Evolutionary conservation across 1,284 basidiomycete genomes (phyloP).

Genomic region (Ganoderma sp.): DNA sequence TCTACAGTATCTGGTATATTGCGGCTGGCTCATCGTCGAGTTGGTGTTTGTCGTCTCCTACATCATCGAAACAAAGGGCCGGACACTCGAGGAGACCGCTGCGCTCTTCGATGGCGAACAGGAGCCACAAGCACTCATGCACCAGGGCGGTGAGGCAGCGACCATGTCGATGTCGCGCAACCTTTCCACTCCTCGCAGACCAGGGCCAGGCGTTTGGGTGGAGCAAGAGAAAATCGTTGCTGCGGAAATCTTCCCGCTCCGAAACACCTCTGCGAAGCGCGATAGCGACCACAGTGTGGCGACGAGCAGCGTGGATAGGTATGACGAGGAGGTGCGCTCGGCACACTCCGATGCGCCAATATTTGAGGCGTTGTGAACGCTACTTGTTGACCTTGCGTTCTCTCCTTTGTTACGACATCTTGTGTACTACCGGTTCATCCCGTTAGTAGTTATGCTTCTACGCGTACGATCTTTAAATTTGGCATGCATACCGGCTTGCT

Average conservation of each 20-base stretch:
- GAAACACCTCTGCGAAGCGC: slow-evolving; percentile 20
- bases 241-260: slow-evolving; percentile 33
- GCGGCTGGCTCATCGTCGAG: slow-evolving; percentile 65
- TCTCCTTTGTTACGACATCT: background rate
- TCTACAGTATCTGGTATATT: slow-evolving; percentile 59
- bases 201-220: slow-evolving; percentile 27
- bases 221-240: slow-evolving; percentile 31
- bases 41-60: slow-evolving; percentile 60
- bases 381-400: background rate
- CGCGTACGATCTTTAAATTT: background rate
- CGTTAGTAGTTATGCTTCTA: background rate
- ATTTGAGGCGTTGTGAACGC: slow-evolving; percentile 14
- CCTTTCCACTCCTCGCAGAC: slow-evolving; percentile 14
- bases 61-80: slow-evolving; percentile 63
- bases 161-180: slow-evolving; percentile 45
- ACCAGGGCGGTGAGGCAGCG: slow-evolving; percentile 57
- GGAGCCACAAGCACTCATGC: slow-evolving; percentile 49
- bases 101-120: slow-evolving; percentile 66
- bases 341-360: slow-evolving; percentile 16
- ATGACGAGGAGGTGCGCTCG: slow-evolving; percentile 17
- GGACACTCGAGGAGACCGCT: slow-evolving; percentile 71
- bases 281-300: slow-evolving; percentile 19
- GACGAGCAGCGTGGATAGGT: slow-evolving; percentile 13
- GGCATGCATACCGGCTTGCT: background rate
- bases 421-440: background rate